These are phyloP conservation scores for Tripterygium wilfordii DNA, from an alignment of 177 flowering plant species.

Conservation along the genomic window DNA sequence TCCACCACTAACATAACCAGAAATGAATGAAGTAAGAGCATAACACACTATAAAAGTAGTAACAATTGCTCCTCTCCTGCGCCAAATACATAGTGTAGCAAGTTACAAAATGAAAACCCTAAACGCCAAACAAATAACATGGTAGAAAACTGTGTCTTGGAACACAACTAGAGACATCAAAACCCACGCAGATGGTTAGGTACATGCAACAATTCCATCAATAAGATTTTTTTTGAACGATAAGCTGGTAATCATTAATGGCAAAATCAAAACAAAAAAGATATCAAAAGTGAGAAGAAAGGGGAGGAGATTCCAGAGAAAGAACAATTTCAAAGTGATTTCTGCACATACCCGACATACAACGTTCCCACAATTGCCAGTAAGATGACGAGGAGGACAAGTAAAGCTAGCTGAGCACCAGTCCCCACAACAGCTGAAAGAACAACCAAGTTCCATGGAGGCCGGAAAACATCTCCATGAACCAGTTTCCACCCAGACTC, in stretches of 20 bases:
- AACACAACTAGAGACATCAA: too few species aligned
- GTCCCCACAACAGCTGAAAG: slow-evolving; percentile 81
- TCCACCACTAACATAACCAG: slow-evolving; percentile 98
- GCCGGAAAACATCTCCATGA: slow-evolving; percentile 96
- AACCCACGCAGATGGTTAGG: too few species aligned
- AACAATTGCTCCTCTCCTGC: slow-evolving; percentile 97
- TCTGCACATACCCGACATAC: slow-evolving; percentile 76
- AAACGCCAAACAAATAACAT: too few species aligned
- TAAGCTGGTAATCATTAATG: too few species aligned
- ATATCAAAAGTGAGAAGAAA: background rate
- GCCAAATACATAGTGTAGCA: too few species aligned
- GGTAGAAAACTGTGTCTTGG: too few species aligned
- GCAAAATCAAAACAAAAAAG: too few species aligned
- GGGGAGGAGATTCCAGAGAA: background rate
- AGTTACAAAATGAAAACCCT: too few species aligned
- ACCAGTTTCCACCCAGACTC: slow-evolving; percentile 99
- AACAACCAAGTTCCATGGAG: slow-evolving; percentile 72
- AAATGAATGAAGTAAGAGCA: slow-evolving; percentile 92
- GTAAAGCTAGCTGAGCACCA: slow-evolving; percentile 91
- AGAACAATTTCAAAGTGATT: slow-evolving; percentile 3
- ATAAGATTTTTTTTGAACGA: too few species aligned
- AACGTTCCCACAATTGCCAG: slow-evolving; percentile 88
- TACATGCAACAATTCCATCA: too few species aligned
- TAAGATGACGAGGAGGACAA: slow-evolving; percentile 87
- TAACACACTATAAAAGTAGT: slow-evolving; percentile 95